A percentile compares a stretch with the other conserved stretches of the same genome.
Evolutionary conservation across 768 basidiomycete genomes (phyloP).

Genomic region (Clavulina sp.): DNA sequence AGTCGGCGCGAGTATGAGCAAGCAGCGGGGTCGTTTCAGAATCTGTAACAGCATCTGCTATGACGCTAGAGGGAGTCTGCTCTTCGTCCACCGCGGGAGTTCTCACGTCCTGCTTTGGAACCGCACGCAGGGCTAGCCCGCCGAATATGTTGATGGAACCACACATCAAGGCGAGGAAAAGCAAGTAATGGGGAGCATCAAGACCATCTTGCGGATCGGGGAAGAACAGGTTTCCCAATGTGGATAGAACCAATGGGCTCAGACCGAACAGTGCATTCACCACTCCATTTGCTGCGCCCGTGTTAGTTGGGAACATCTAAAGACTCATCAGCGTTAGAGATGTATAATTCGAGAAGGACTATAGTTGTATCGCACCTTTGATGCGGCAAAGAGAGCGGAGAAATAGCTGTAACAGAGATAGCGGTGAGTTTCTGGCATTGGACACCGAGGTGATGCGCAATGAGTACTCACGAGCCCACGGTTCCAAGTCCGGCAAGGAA

Average conservation of each 20-base stretch:
- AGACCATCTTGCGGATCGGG: constrained; percentile 27
- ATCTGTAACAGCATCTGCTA: no score
- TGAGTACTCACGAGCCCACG: constrained; percentile 47
- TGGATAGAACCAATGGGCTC: constrained; percentile 56
- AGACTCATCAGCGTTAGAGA: not conserved
- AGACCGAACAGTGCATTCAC: constrained; percentile 65
- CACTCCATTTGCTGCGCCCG: constrained; percentile 13
- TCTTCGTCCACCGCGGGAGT: no score
- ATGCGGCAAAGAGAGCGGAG: constrained; percentile 57
- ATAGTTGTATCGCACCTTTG: constrained; percentile 30
- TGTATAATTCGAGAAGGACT: not conserved
- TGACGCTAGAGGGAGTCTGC: no score
- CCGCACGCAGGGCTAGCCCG: constrained; percentile 25
- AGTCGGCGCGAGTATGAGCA: no score
- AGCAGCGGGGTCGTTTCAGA: no score
- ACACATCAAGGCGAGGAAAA: constrained; percentile 38
- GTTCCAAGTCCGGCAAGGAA: constrained; percentile 48
- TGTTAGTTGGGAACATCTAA: constrained; percentile 6
- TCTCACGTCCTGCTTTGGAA: constrained; percentile 13
- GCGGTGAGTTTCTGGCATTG: not conserved
- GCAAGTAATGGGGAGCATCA: constrained; percentile 33
- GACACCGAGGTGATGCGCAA: not conserved
- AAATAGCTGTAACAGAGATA: constrained; percentile 33
- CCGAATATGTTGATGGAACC: constrained; percentile 38
- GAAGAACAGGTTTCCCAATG: constrained; percentile 46